Evolutionary conservation across 768 basidiomycete species (phyloP).

Genomic region (Lactifluus piperatus): DNA sequence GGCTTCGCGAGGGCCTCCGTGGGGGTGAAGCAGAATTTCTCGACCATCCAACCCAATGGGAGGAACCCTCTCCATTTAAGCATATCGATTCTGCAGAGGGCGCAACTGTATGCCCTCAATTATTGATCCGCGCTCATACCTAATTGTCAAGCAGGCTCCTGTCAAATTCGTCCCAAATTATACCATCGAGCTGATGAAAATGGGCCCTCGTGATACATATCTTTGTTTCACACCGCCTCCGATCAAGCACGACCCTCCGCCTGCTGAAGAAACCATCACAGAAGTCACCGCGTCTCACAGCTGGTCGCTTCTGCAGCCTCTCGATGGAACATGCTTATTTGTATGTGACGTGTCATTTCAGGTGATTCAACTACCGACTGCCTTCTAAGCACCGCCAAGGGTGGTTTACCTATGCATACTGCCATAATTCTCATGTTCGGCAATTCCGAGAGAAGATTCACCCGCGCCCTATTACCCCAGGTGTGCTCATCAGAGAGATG

Average conservation of each 20-base stretch:
- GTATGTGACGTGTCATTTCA: conserved; percentile 41
- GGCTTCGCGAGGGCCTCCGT: conserved; percentile 62
- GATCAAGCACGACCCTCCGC: conserved; percentile 36
- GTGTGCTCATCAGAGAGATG: conserved; percentile 31
- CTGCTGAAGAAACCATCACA: conserved; percentile 46
- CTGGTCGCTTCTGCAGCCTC: conserved; percentile 75
- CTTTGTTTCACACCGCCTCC: conserved; percentile 72
- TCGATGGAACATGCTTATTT: conserved; percentile 77
- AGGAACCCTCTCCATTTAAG: conserved; percentile 36
- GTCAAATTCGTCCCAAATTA: conserved; percentile 27
- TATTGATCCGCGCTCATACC: neutral
- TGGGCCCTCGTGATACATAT: conserved; percentile 61
- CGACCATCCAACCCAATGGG: conserved; percentile 41
- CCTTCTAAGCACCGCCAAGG: conserved; percentile 65
- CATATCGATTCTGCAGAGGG: conserved; percentile 51
- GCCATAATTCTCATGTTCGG: conserved; percentile 90
- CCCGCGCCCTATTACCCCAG: conserved; percentile 54
- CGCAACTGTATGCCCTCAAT: conserved; percentile 22
- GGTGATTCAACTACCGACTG: conserved; percentile 1
- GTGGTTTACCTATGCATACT: conserved; percentile 98
- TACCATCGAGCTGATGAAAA: conserved; percentile 65
- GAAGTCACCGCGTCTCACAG: conserved; percentile 63
- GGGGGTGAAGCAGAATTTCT: conserved; percentile 77
- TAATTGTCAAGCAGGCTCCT: conserved; percentile 1
- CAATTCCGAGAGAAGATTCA: conserved; percentile 85